Base-by-base conservation (phyloP, 768 basidiomycete genomes). In the Dioszegia hungarica region DNA sequence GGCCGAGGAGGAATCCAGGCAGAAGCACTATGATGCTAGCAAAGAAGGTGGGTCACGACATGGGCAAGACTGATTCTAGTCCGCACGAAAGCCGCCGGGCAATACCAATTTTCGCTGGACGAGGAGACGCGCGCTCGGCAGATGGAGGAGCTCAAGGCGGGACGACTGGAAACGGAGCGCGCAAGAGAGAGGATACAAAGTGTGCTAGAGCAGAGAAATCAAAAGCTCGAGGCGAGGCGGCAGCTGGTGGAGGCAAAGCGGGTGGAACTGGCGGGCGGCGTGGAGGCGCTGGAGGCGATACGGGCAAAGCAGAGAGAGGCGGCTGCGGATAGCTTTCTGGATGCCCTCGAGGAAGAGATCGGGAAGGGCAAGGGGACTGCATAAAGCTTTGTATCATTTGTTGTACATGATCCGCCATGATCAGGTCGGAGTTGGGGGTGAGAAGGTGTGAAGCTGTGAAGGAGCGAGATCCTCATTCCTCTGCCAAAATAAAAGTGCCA, bases 61-160 rank as follows among this genome's bases (percentile, higher is more conserved):
- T n/a, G n/a, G n/a, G n/a, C n/a, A n/a, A n/a, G n/a, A n/a, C n/a
- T n/a, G n/a, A n/a, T n/a, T n/a, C n/a, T n/a, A n/a, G n/a, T n/a
- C n/a, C n/a, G n/a, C n/a, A n/a, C n/a, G n/a, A n/a, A n/a, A n/a
- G n/a, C n/a, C n/a, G n/a, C n/a, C n/a, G n/a, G n/a, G n/a, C 90
- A 88, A 77, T 95, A 94, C 75, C 87, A 89, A 72, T 93, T 98
- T 76, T 89, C 90, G 12, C 82, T 74, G 2, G 90, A 95, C 64
- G 89, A 91, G 67, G 87, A 88, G 62, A 83, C 82, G 27, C 81
- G 95, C 39, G 78, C 78, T 61, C 78, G 79, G 47, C 86, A 97
- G 73, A 89, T 93, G 90, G 89, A 89, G 55, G 88, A 87, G 54
- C 78, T 98, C 12, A 83, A 81, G 56, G 72, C 78, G 3, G 81